Evolutionary conservation across 495 filamentous ascomycete species (phyloP), one percentile per base, ranked within the genome.

Genomic region (Penicillium pulvis): DNA sequence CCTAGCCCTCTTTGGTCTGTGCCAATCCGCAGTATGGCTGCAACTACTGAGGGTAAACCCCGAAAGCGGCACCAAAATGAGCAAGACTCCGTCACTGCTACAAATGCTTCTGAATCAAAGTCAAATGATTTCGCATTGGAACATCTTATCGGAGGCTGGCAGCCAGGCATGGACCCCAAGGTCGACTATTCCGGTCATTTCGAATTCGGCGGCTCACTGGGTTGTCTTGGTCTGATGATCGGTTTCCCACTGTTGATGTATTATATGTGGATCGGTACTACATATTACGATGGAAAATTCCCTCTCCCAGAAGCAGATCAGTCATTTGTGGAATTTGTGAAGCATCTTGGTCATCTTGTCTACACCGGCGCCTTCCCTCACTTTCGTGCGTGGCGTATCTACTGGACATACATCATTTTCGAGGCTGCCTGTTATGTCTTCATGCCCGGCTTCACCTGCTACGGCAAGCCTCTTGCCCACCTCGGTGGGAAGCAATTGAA

Each of bases 181-280:
- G 65, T 67, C 28, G 65, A 67, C 42, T 55, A 67, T 17, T 62
- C 60, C 6, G 64, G 56, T 11, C 54, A 87, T 53, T 89, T 89
- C 68, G 93, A 98, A 64, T 97, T 98, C 64, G 91, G 92, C 50
- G 93, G 93, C 53, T 83, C 90, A 9, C 74, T 77, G 23, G 93
- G 93, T 46, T 85, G 89, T 24, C 69, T 70, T 23, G 75, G 81
- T 43, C 84, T 95, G 78, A 98, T 98, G 90, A 74, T 91, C 54
- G 88, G 85, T 49, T 98, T 97, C 72, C 93, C 93, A 16, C 30
- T 87, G 24, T 75, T 97, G 47, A 98, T 98, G 93, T 98, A 88
- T 79, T 97, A 96, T 77, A 93, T 97, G 90, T 98, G 90, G 90
- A 87, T 96, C 67, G 93, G 93, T 23, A 89, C 92, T 9, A 91